A percentile compares a stretch with the other conserved stretches of the same genome.
Evolutionary conservation across 1,284 basidiomycete genomes (phyloP).

Genomic region (Mrakiaceae sp.): DNA sequence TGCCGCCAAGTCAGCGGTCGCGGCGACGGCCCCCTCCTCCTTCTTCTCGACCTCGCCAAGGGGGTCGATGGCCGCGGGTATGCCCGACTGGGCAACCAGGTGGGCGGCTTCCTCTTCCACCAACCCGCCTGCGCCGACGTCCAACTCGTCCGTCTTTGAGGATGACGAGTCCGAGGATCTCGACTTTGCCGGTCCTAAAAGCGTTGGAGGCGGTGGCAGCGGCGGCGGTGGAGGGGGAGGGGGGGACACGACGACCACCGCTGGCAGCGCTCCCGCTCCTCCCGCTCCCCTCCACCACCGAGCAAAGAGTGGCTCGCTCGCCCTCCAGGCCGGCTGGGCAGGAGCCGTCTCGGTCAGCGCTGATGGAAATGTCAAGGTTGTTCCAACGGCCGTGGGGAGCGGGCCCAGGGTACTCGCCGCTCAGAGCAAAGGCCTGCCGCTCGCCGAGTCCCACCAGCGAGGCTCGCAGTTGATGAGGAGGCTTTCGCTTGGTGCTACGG

Average conservation of each 20-base stretch:
- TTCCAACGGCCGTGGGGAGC: neutral
- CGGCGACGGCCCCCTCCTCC: neutral
- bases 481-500: neutral
- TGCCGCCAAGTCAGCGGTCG: neutral
- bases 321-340: too few relatives aligned
- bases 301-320: too few relatives aligned
- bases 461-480: neutral
- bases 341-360: too few relatives aligned
- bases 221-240: too few relatives aligned
- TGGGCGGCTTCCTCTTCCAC: neutral
- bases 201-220: too few relatives aligned
- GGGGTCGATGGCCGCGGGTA: too few relatives aligned
- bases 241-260: too few relatives aligned
- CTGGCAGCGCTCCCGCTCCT: too few relatives aligned
- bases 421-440: neutral
- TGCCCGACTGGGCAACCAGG: neutral
- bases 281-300: too few relatives aligned
- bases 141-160: neutral
- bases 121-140: too few relatives aligned
- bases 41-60: slow-evolving; percentile 6
- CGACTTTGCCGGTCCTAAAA: too few relatives aligned
- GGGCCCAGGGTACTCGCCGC: neutral
- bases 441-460: too few relatives aligned
- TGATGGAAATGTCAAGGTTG: neutral
- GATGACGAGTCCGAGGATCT: neutral